Conservation (phyloP, 345 rosid species). For the Syzygium grande region DNA sequence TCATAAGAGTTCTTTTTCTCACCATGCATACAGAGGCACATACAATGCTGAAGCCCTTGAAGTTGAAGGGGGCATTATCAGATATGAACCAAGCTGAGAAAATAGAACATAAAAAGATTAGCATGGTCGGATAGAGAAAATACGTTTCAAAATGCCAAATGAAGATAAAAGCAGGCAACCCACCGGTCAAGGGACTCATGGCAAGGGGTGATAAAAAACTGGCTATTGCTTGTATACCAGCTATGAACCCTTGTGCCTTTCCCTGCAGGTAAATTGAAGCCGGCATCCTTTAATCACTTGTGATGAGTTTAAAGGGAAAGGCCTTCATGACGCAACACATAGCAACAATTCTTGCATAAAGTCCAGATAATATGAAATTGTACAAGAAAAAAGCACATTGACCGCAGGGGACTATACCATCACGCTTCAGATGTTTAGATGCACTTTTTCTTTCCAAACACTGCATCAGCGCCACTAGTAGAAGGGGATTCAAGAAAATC, state of each 20-base stretch:
- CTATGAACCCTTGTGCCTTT: constrained; percentile 43
- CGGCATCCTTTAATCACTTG: neutral
- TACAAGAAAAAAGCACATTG: neutral
- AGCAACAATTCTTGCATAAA: neutral
- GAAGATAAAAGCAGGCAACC: neutral
- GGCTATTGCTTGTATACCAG: constrained; percentile 37
- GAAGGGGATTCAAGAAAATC: neutral
- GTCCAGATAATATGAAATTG: neutral
- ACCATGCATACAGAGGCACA: constrained; percentile 43
- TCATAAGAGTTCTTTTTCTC: neutral
- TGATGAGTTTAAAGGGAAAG: neutral
- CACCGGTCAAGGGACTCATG: constrained; percentile 49
- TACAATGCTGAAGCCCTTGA: constrained; percentile 47
- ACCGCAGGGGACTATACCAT: neutral
- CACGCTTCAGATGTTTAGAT: neutral
- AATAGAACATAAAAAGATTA: neutral
- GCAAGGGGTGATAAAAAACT: constrained; percentile 39
- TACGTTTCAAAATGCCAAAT: neutral
- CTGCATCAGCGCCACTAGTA: neutral
- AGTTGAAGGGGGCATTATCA: constrained; percentile 37
- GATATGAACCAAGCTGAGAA: constrained; percentile 41
- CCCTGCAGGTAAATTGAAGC: constrained; percentile 20
- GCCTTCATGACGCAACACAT: neutral
- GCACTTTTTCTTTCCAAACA: neutral
- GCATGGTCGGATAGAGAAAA: neutral